Evolutionary conservation across 371 early-diverging fungal species (phyloP).

Genomic region (Coemansia sp.): DNA sequence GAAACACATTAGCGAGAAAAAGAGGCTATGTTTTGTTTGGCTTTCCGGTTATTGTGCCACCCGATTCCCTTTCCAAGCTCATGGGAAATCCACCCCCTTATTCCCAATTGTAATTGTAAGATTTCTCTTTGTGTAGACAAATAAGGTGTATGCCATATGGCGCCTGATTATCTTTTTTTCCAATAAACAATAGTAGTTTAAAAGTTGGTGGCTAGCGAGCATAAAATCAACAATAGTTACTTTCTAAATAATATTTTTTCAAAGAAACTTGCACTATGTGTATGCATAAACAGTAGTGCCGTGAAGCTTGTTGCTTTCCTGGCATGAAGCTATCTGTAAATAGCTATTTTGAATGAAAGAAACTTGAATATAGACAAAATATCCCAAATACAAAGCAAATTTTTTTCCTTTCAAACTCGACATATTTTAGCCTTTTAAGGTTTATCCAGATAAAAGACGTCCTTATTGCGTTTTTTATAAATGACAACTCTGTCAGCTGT

Average conservation of each 20-base stretch:
- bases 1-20: not conserved
- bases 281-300: too few species aligned
- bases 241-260: too few species aligned
- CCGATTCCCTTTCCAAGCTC: not conserved
- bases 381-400: too few species aligned
- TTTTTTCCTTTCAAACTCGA: not conserved
- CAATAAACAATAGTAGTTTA: not conserved
- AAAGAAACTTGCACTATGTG: too few species aligned
- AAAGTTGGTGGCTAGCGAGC: too few species aligned
- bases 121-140: not conserved
- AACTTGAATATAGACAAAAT: not conserved
- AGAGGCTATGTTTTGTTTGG: too few species aligned
- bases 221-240: too few species aligned
- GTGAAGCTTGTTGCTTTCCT: too few species aligned
- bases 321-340: not conserved
- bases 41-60: not conserved
- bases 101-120: not conserved
- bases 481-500: not conserved
- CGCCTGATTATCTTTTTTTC: not conserved
- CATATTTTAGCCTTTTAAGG: not conserved
- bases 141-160: not conserved
- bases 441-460: too few species aligned
- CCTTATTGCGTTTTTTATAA: not conserved
- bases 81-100: not conserved
- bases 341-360: not conserved